Conservation (phyloP, 805 yeast species). For the Suhomyces pyralidae region DNA sequence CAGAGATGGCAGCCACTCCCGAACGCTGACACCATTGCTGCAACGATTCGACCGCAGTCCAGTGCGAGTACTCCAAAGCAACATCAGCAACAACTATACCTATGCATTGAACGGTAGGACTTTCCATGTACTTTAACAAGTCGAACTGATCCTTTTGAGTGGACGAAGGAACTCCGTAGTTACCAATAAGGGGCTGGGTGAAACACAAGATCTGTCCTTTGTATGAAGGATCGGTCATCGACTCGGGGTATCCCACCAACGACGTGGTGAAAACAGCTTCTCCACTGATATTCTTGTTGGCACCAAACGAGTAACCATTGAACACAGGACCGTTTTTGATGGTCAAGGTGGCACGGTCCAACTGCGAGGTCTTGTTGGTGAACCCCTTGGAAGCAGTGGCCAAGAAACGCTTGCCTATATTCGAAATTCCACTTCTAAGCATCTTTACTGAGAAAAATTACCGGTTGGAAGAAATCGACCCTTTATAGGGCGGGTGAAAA, state of each 20-base stretch:
- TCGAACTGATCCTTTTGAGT: slow-evolving; percentile 78
- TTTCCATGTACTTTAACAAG: slow-evolving; percentile 85
- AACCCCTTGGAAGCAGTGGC: slow-evolving; percentile 36
- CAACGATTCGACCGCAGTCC: slow-evolving; percentile 98
- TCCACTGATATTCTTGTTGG: slow-evolving; percentile 87
- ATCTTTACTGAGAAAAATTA: not conserved
- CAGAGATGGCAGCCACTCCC: slow-evolving; percentile 92
- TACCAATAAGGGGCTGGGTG: slow-evolving; percentile 96
- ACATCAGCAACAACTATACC: slow-evolving; percentile 96
- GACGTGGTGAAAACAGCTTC: slow-evolving; percentile 98
- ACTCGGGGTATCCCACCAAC: slow-evolving; percentile 96
- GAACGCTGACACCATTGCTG: slow-evolving; percentile 96
- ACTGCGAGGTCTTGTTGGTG: slow-evolving; percentile 35
- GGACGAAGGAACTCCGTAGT: slow-evolving; percentile 95
- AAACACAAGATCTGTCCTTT: slow-evolving; percentile 95
- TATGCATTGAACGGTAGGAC: slow-evolving; percentile 86
- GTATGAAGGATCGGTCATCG: slow-evolving; percentile 98
- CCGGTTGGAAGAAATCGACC: not conserved
- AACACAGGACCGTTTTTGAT: slow-evolving; percentile 91
- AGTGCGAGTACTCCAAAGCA: slow-evolving; percentile 94
- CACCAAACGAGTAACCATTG: slow-evolving; percentile 94
- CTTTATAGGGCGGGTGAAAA: slow-evolving; percentile 3
- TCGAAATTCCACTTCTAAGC: not conserved
- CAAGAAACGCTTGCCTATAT: slow-evolving; percentile 19
- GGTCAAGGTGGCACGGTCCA: slow-evolving; percentile 85